These are phyloP conservation scores for Paramecium sonneborni DNA, from an alignment of 73 alveolate genomes.

Conservation along the genomic window DNA sequence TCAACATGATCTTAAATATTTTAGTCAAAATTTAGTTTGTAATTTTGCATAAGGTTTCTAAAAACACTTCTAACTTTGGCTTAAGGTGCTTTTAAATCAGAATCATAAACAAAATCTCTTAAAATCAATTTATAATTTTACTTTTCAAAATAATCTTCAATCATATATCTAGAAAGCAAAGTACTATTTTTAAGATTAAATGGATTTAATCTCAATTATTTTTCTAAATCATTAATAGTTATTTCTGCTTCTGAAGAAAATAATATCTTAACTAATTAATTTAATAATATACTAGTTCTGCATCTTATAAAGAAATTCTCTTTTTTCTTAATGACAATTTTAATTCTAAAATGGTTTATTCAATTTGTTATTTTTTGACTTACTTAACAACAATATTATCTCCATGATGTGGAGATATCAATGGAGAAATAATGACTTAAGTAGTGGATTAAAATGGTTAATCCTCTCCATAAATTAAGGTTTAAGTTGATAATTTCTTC, in stretches of 20 bases:
- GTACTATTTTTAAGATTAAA: background rate
- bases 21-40: background rate
- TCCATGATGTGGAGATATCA: constrained; percentile 36
- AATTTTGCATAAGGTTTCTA: background rate
- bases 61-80: background rate
- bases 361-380: constrained; percentile 7
- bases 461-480: constrained; percentile 16
- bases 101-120: background rate
- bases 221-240: background rate
- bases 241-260: constrained; percentile 19
- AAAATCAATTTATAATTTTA: background rate
- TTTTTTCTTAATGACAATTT: constrained; percentile 22
- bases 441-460: background rate
- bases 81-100: constrained; percentile 1
- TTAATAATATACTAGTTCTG: background rate
- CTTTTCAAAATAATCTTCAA: constrained; percentile 36
- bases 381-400: background rate
- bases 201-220: background rate
- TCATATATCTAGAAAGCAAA: background rate
- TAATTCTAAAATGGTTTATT: background rate
- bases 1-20: background rate
- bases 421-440: background rate
- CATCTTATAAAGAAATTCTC: background rate
- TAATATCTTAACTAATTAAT: constrained; percentile 3
- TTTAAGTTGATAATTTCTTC: background rate